Evolutionary conservation across 768 basidiomycete species (phyloP), one percentile per base, ranked within the genome.

Genomic region (Crucibulum laeve): DNA sequence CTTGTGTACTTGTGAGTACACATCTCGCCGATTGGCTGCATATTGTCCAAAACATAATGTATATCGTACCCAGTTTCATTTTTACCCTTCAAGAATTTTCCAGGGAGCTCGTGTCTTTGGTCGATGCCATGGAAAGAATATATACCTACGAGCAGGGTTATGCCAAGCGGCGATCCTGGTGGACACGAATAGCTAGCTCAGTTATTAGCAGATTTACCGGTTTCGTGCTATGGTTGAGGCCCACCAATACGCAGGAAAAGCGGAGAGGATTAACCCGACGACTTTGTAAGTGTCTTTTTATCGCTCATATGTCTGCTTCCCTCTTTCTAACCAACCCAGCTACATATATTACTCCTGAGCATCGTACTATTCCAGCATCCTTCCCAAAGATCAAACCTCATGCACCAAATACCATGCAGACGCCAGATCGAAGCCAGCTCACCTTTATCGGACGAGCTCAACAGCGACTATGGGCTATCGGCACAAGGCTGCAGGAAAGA

Each of bases 51-150:
- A 18, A 8, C 22, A 44, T 11, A 45, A 42, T 46, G 28, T 53
- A 21, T 5, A 30, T 30, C 4, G 15, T 22, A 24, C 13, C 22
- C 49, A 96, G 93, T 69, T 97, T 95, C 64, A 87, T 96, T 50
- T 99, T 97, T 64, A 95, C 92, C 0, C 61, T 97, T 34, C 92
- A 99, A 63, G 96, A 98, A 58, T 97, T 97, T 58, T 79, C 90
- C 5, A 71, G 77, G 45, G 95, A 98, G 61, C 63, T 95, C 40
- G 70, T 86, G 24, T 81, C 80, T 15, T 78, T 98, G 8, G 76
- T 90, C 0, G 89, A 93, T 57, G 84, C 89, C 5, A 88, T 97
- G 74, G 73, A 81, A 40, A 73, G 84, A 44, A 83, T 97, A 36
- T 84, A 87, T 43, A 74, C 67, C 42, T 76, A 80, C 28, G 85